A percentile compares a stretch with the other conserved stretches of the same genome.
phyloP scores from a whole-genome alignment of 1,284 basidiomycete genomes.

The Microbotryum lychnidis-dioicae region DNA sequence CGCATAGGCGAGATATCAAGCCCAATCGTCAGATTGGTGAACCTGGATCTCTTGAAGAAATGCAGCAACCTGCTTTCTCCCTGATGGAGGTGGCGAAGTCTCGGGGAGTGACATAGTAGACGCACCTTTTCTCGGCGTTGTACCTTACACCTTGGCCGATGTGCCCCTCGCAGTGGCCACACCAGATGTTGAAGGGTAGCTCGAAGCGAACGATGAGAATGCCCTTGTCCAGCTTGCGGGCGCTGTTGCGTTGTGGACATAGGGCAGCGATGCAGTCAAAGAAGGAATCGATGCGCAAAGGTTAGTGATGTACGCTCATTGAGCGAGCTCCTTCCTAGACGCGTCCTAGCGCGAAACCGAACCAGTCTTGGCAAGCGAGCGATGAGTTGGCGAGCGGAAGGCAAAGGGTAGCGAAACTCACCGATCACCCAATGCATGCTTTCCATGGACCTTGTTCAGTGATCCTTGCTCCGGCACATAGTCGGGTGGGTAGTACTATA shows the following conservation, averaged over 20 bases:
- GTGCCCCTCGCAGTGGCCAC: conserved; percentile 84
- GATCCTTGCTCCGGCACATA: conserved; percentile 72
- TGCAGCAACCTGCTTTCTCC: too few species aligned
- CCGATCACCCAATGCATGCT: conserved; percentile 57
- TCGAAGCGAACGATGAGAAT: conserved; percentile 73
- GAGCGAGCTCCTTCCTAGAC: too few species aligned
- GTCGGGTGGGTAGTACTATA: conserved; percentile 82
- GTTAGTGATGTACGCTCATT: too few species aligned
- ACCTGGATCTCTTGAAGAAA: too few species aligned
- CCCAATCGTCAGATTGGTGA: too few species aligned
- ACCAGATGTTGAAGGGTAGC: conserved; percentile 96
- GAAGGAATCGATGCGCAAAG: too few species aligned
- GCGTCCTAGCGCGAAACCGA: too few species aligned
- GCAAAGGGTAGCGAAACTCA: neutral
- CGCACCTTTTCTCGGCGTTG: conserved; percentile 77
- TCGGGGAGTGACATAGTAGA: too few species aligned
- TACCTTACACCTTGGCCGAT: conserved; percentile 96
- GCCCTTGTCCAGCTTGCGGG: conserved; percentile 84
- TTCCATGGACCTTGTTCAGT: conserved; percentile 70
- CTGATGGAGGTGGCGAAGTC: too few species aligned
- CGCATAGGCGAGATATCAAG: conserved; percentile 31
- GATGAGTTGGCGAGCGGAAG: too few species aligned
- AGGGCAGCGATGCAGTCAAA: too few species aligned
- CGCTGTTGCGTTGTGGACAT: conserved; percentile 48
- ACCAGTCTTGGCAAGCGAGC: too few species aligned